A percentile compares a stretch with the other conserved stretches of the same genome.
These are phyloP conservation scores for Elsinoe perseae DNA, from an alignment of 2,329 filamentous ascomycete species.

Conservation along the genomic window DNA sequence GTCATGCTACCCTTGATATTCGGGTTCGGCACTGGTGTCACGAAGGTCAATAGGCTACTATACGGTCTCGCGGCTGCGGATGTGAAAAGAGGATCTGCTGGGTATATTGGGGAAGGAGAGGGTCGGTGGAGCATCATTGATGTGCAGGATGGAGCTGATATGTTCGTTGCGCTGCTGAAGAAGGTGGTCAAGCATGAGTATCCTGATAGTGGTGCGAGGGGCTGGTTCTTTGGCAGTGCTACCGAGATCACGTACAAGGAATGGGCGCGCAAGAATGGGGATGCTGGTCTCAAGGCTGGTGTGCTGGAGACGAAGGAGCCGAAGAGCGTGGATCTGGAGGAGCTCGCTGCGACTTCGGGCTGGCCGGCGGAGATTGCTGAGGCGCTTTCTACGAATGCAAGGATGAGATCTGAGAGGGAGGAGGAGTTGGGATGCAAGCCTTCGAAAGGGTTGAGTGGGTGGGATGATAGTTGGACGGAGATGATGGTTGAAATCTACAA, in stretches of 20 bases:
- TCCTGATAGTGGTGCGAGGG: background rate
- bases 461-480: slow-evolving; percentile 5
- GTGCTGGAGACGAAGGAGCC: background rate
- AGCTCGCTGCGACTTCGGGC: background rate
- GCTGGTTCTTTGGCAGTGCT: background rate
- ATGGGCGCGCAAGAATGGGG: background rate
- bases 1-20: slow-evolving; percentile 1
- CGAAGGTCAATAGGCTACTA: background rate
- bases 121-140: background rate
- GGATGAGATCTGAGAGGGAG: background rate
- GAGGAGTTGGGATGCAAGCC: slow-evolving; percentile 1
- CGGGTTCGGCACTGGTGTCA: background rate
- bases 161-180: background rate
- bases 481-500: slow-evolving; percentile 2
- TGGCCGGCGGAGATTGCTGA: background rate
- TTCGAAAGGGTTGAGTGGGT: background rate
- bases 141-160: background rate
- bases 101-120: background rate
- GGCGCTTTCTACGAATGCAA: background rate
- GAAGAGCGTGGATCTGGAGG: background rate
- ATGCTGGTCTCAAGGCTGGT: background rate
- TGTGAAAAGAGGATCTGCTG: background rate
- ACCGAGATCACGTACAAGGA: background rate
- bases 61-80: background rate
- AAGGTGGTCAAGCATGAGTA: background rate